Base-by-base conservation (phyloP, 108 stramenopile species). In the Pseudonitzschia multiseries region DNA sequence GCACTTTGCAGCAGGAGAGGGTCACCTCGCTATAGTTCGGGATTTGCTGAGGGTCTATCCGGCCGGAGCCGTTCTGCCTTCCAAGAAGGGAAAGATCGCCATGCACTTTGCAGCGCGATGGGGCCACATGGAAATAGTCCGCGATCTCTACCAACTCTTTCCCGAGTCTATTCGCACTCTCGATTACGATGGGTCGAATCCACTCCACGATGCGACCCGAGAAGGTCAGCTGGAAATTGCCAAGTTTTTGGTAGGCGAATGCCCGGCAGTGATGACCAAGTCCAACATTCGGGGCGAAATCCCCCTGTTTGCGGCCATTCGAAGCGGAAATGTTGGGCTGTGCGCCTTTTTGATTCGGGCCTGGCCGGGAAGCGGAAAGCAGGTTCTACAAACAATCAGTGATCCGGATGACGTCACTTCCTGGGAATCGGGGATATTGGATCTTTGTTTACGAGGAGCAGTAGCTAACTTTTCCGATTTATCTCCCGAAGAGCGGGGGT, bases 61-160 rank as follows among this genome's bases (percentile, higher is more conserved):
- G 27, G 54, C 44, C 36, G 82, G 85, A 41, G 85, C 85, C 0
- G 53, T 33, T 8, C 46, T 70, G 21, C 77, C 57, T 15, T 74
- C 75, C 0, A 72, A 77, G 17, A 86, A 86, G 59, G 82, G 85
- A 28, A 86, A 86, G 67, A 65, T 86, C 3, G 79, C 82, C 10
- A 52, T 86, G 22, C 85, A 86, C 63, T 75, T 75, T 68, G 85
- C 86, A 0, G 77, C 83, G 24, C 73, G 86, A 71, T 87, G 86
- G 86, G 86, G 83, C 5, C 80, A 87, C 54, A 57, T 83, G 12
- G 36, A 57, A 15, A 81, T 87, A 52, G 86, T 78, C 12, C 50
- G 36, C 15, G 76, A 79, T 31, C 57, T 87, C 8, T 52, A 70
- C 12, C 28, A 32, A 2, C 0, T 82, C 0, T 60, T 61, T 60